Conservation (phyloP, 768 basidiomycete genomes). For the Suillus alpinus region DNA sequence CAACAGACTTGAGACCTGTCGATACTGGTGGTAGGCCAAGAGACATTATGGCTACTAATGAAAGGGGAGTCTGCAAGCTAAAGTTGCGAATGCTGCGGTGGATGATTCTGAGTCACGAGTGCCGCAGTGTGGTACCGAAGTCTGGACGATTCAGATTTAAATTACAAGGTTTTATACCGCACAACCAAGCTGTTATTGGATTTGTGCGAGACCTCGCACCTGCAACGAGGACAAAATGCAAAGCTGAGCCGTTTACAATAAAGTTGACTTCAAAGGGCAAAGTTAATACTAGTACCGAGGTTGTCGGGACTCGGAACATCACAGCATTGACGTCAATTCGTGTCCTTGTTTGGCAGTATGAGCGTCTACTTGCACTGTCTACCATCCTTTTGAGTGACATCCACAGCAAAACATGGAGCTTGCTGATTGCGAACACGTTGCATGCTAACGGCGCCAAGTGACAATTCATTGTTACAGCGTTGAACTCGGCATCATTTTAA, state of each 20-base stretch:
- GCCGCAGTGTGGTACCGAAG: not conserved
- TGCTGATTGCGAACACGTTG: not conserved
- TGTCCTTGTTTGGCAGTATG: conserved; percentile 1
- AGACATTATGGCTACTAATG: conserved; percentile 18
- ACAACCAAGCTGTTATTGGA: not conserved
- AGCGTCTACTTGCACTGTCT: not conserved
- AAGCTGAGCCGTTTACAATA: conserved; percentile 1
- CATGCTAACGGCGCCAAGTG: not conserved
- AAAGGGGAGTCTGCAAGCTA: not conserved
- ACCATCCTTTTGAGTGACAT: not conserved
- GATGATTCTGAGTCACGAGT: not conserved
- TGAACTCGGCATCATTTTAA: not conserved
- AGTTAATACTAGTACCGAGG: too few species aligned
- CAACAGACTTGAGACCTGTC: conserved; percentile 59
- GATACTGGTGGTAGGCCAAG: conserved; percentile 63
- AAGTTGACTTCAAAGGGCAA: not conserved
- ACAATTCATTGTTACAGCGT: not conserved
- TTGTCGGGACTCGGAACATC: conserved; percentile 1
- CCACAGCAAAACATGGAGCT: not conserved
- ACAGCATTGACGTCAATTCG: not conserved
- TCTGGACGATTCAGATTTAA: not conserved
- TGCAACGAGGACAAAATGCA: conserved; percentile 8
- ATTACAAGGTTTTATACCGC: conserved; percentile 3
- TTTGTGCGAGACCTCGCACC: conserved; percentile 1
- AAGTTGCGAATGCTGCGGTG: not conserved